Evolutionary conservation across 495 filamentous ascomycete species (phyloP).

Genomic region (Xylaria grammica): DNA sequence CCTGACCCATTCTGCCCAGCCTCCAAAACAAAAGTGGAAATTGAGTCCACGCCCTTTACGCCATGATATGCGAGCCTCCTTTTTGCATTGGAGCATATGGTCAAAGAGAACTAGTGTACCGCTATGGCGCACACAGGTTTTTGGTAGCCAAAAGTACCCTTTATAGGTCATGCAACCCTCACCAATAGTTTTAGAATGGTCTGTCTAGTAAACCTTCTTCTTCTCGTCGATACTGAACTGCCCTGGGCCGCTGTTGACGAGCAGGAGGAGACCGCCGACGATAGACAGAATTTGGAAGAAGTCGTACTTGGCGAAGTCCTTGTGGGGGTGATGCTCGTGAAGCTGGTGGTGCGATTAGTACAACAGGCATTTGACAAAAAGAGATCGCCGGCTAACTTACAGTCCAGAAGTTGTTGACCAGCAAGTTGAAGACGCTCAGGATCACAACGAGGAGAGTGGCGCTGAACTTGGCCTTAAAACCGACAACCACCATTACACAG

Average conservation of each 20-base stretch:
- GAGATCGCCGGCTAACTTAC: conserved; percentile 61
- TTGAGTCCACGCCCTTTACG: conserved; percentile 23
- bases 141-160: conserved; percentile 24
- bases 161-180: conserved; percentile 6
- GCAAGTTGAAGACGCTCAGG: conserved; percentile 91
- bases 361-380: background rate
- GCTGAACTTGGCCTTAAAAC: conserved; percentile 99
- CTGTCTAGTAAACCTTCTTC: conserved; percentile 95
- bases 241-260: conserved; percentile 98
- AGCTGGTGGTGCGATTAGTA: conserved; percentile 62
- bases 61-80: conserved; percentile 23
- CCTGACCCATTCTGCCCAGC: conserved; percentile 18
- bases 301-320: conserved; percentile 99
- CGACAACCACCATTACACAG: conserved; percentile 98
- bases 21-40: conserved; percentile 15
- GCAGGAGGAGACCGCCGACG: conserved; percentile 90
- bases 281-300: conserved; percentile 99
- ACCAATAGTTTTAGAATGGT: conserved; percentile 3
- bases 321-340: conserved; percentile 96
- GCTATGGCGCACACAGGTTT: conserved; percentile 8
- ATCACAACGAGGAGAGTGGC: conserved; percentile 92
- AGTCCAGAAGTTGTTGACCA: conserved; percentile 99
- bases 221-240: conserved; percentile 99
- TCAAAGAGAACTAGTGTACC: conserved; percentile 16
- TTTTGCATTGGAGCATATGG: conserved; percentile 13